Conservation (phyloP, 306 rosid genomes). For the Chamaecrista fasciculata region DNA sequence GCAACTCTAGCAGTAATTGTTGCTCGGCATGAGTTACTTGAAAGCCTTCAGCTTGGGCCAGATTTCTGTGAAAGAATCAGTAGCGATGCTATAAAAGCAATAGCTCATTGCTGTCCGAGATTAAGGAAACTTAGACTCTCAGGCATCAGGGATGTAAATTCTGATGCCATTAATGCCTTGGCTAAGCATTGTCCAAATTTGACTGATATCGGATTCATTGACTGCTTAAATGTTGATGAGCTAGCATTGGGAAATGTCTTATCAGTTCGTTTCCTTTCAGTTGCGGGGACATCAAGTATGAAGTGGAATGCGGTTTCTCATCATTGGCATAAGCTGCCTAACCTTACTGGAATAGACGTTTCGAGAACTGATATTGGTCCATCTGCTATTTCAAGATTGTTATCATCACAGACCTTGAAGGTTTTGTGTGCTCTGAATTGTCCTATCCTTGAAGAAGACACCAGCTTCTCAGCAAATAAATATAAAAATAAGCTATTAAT, state of each 20-base stretch:
- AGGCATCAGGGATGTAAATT: conserved; percentile 81
- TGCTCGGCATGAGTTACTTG: conserved; percentile 94
- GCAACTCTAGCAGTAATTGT: conserved; percentile 94
- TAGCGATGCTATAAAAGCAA: conserved; percentile 91
- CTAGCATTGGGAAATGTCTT: conserved; percentile 70
- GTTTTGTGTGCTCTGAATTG: conserved; percentile 91
- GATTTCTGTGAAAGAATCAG: conserved; percentile 99
- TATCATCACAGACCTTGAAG: conserved; percentile 75
- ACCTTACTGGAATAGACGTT: conserved; percentile 83
- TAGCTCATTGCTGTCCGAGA: conserved; percentile 80
- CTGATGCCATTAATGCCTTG: conserved; percentile 79
- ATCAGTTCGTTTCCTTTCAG: conserved; percentile 82
- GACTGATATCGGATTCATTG: conserved; percentile 89
- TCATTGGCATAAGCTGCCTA: conserved; percentile 86
- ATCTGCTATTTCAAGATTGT: conserved; percentile 64
- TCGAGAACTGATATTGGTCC: conserved; percentile 94
- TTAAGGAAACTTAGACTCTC: conserved; percentile 81
- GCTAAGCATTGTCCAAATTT: conserved; percentile 70
- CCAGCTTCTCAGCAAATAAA: conserved; percentile 58
- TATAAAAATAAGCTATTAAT: conserved; percentile 74
- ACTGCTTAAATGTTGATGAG: conserved; percentile 87
- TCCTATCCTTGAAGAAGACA: conserved; percentile 75
- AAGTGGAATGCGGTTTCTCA: conserved; percentile 88
- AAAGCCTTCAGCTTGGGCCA: conserved; percentile 97
- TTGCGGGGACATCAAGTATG: conserved; percentile 86